These are phyloP conservation scores for Pilobolus umbonatus DNA, from an alignment of 192 early-diverging fungal species.

Conservation along the genomic window DNA sequence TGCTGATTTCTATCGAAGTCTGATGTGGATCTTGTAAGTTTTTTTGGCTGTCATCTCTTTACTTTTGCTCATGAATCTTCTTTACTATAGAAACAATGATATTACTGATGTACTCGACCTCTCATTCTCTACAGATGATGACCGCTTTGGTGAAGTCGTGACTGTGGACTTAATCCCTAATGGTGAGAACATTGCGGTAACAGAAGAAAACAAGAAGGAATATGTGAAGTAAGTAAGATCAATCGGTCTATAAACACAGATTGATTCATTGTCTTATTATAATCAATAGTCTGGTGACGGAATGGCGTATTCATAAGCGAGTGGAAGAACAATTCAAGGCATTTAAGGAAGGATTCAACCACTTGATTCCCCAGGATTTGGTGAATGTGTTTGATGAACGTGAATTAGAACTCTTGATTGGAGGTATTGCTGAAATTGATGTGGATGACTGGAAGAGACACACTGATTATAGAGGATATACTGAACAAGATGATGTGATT, in stretches of 20 bases:
- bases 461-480: slow-evolving; percentile 97
- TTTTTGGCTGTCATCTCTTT: not conserved
- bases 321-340: slow-evolving; percentile 96
- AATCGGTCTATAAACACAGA: not conserved
- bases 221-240: slow-evolving; percentile 66
- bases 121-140: slow-evolving; percentile 87
- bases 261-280: not conserved
- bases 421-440: slow-evolving; percentile 95
- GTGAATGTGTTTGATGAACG: slow-evolving; percentile 96
- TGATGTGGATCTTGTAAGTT: slow-evolving; percentile 87
- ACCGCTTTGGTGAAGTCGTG: slow-evolving; percentile 85
- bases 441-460: slow-evolving; percentile 99
- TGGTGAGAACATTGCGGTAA: slow-evolving; percentile 84
- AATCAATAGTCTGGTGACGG: slow-evolving; percentile 56
- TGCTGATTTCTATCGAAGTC: slow-evolving; percentile 83
- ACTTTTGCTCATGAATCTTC: too few relatives aligned
- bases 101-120: slow-evolving; percentile 82
- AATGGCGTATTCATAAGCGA: slow-evolving; percentile 85
- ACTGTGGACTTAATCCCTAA: slow-evolving; percentile 86
- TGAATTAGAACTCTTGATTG: slow-evolving; percentile 95
- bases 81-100: slow-evolving; percentile 68
- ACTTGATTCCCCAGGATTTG: slow-evolving; percentile 92
- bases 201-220: slow-evolving; percentile 95
- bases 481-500: slow-evolving; percentile 90
- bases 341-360: slow-evolving; percentile 91